These are phyloP conservation scores for Exophiala lecanii-corni DNA, from an alignment of 2,329 filamentous ascomycete species.

Conservation along the genomic window DNA sequence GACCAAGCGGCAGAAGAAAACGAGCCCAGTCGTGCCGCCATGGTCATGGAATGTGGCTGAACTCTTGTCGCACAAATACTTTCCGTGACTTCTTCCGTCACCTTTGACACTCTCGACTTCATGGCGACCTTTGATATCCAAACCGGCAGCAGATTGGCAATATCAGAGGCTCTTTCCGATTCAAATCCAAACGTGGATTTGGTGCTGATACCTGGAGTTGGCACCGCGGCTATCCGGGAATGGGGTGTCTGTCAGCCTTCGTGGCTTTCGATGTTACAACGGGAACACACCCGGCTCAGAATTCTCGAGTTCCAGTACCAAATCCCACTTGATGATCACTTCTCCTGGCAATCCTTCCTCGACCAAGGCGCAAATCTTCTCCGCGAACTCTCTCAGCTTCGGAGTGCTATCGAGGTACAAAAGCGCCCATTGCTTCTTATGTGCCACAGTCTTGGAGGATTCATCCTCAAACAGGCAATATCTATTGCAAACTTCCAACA, in stretches of 20 bases:
- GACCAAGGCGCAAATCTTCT: constrained; percentile 1
- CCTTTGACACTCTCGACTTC: too few species aligned
- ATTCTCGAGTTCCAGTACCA: not conserved
- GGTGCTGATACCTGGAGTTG: too few species aligned
- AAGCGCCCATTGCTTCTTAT: constrained; percentile 13
- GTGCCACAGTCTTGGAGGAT: constrained; percentile 17
- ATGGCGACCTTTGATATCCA: too few species aligned
- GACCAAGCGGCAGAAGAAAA: too few species aligned
- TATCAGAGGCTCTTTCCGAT: too few species aligned
- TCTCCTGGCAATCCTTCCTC: constrained; percentile 3
- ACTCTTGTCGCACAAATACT: too few species aligned
- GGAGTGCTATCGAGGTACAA: not conserved
- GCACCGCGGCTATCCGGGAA: too few species aligned
- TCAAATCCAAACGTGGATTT: too few species aligned
- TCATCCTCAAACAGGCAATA: constrained; percentile 18
- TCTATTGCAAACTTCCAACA: constrained; percentile 15
- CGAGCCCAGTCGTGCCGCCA: too few species aligned
- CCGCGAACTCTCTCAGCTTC: not conserved
- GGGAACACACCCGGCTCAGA: constrained; percentile 1
- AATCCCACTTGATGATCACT: constrained; percentile 1
- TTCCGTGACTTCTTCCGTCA: too few species aligned
- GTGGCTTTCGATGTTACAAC: constrained; percentile 1
- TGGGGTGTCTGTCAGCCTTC: not conserved
- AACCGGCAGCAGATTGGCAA: too few species aligned
- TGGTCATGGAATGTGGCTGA: too few species aligned